These are phyloP conservation scores for Gossypium gossypioides DNA, from an alignment of 441 rosid species.

Conservation along the genomic window DNA sequence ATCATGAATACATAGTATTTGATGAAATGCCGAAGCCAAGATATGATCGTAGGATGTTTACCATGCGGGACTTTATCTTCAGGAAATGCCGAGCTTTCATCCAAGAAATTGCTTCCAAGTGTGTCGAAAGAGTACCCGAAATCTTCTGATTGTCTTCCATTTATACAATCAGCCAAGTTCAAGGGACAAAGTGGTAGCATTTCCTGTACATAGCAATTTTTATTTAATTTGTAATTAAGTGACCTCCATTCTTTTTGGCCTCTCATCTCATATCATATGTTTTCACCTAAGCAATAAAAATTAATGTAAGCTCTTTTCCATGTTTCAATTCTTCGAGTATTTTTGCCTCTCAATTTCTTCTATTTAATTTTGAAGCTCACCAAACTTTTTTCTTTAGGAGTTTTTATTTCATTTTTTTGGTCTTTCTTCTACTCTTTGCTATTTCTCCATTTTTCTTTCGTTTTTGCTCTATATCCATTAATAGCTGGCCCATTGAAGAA, in stretches of 20 bases:
- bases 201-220: not conserved
- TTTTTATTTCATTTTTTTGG: too few relatives aligned
- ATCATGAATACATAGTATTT: not conserved
- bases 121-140: constrained; percentile 4
- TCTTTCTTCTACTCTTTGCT: too few relatives aligned
- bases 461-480: too few relatives aligned
- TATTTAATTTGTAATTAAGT: not conserved
- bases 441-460: too few relatives aligned
- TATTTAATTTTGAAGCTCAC: too few relatives aligned
- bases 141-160: not conserved
- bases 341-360: not conserved
- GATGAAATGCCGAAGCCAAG: not conserved
- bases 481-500: too few relatives aligned
- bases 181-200: not conserved
- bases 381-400: too few relatives aligned
- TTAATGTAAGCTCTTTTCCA: not conserved
- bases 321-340: not conserved
- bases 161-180: not conserved
- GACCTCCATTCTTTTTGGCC: not conserved
- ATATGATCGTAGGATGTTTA: not conserved
- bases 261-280: not conserved
- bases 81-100: constrained; percentile 22
- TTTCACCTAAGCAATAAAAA: constrained; percentile 4
- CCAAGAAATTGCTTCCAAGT: not conserved
- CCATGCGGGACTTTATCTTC: constrained; percentile 11